Base-by-base conservation (phyloP, 2,329 filamentous ascomycete species). In the Coniochaeta prunicola region DNA sequence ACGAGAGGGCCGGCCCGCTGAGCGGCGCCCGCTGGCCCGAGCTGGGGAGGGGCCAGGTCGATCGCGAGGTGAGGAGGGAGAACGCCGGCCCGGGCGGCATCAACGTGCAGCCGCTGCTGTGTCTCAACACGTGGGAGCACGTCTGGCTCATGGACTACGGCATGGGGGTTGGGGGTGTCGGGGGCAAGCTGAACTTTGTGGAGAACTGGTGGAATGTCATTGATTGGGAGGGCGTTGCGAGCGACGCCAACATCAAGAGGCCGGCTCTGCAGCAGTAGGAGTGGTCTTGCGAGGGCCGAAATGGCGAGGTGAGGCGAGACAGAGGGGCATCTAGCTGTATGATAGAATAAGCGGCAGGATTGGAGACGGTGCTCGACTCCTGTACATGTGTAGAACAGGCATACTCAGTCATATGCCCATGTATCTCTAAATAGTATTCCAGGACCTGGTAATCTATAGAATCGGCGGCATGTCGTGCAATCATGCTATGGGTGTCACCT, bases 71-170 rank as follows among this genome's bases (percentile, higher is more conserved):
- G 57, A 56, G 71, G 54, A 69, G 65, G 61, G 64, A 69, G 15
- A 73, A 71, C 58, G 72, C 81, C 60, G 81, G 85, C 5, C 86
- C 88, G 1, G 89, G 88, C 40, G 87, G 87, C 59, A 81, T 85
- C 63, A 81, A 88, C 55, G 73, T 92, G 34, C 79, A 85, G 59
- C 92, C 93, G 13, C 79, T 97, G 61, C 77, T 99, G 66, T 97
- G 93, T 71, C 82, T 97, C 60, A 97, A 92, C 76, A 96, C 92
- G 5, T 99, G 94, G 94, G 88, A 97, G 78, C 94, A 97, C 75
- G 87, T 89, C 9, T 99, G 90, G 85, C 76, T 97, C 71, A 82
- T 84, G 58, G 92, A 97, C 72, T 97, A 90, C 73, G 84, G 84
- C 57, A 70, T 86, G 31, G 79, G 79, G 10, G 72, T 68, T 1